Evolutionary conservation across 495 filamentous ascomycete genomes (phyloP), one percentile per base, ranked within the genome.

Genomic region (Barbatosphaeria neglecta): DNA sequence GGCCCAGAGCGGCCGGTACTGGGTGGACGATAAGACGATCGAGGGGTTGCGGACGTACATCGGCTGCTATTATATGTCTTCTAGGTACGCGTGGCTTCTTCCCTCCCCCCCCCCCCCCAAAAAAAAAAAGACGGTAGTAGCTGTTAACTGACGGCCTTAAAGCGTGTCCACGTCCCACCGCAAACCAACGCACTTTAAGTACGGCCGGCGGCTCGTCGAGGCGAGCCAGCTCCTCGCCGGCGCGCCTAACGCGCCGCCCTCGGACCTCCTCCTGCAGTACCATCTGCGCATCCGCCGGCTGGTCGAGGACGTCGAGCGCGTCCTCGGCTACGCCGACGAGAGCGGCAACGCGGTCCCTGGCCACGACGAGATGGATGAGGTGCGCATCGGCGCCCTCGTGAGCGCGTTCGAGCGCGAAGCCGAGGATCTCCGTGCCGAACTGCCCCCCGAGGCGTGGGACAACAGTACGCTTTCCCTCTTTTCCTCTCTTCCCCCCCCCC

Each of bases 1-100:
- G 1, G 9, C 9, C 27, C 27, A 8, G 33, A 37, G 28, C 24
- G 13, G 6, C 44, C 23, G 37, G 20, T 19, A n/a, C 28, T 16
- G 31, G 8, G 47, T 48, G 48, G 51, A 54, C 19, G 50, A 51
- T 45, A 50, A 54, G 18, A n/a, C n/a, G n/a, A 41, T 55, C 16
- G 61, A 64, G 39, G 44, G 28, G 1, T 42, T 50, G 33, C 50
- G 61, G 20, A 51, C 58, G 10, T 60, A 47, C 49, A 52, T 61
- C 24, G 58, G 61, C 20, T 56, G 52, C 37, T 62, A 62, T 40
- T 59, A 46, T 19, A 22, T 64, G 17, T 55, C 50, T n/a, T 56
- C 61, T n/a, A n/a, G n/a, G n/a, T n/a, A n/a, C 23, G 43, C 52
- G 58, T 64, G 57, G 47, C 52, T 47, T 15, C 31, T n/a, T n/a